Evolutionary conservation across 345 rosid genomes (phyloP).

Genomic region (Cardamine occulta): DNA sequence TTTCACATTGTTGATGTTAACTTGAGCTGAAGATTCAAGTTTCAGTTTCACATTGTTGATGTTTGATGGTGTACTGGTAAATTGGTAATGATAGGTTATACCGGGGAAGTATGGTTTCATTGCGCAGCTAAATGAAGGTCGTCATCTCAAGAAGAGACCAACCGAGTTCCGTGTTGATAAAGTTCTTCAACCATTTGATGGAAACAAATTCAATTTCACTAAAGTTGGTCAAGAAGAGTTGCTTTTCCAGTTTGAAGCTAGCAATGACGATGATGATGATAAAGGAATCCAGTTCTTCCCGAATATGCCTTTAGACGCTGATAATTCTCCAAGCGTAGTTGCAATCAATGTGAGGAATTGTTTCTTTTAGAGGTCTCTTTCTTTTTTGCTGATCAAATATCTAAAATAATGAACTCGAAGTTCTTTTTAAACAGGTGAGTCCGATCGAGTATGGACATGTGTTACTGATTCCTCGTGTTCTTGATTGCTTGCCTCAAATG

Average conservation of each 20-base stretch:
- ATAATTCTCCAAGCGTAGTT: slow-evolving; percentile 82
- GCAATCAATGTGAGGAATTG: slow-evolving; percentile 76
- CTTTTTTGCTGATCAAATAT: not conserved
- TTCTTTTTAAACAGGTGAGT: slow-evolving; percentile 66
- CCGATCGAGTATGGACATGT: slow-evolving; percentile 99
- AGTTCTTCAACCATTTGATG: slow-evolving; percentile 95
- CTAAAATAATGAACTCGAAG: not conserved
- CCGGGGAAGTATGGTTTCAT: slow-evolving; percentile 84
- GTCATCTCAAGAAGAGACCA: slow-evolving; percentile 92
- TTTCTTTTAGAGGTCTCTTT: not conserved
- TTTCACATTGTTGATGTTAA: slow-evolving; percentile 8
- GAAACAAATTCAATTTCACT: slow-evolving; percentile 88
- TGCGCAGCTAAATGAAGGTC: slow-evolving; percentile 95
- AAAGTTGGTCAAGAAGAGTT: slow-evolving; percentile 96
- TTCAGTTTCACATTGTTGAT: slow-evolving; percentile 1
- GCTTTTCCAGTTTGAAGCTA: slow-evolving; percentile 86
- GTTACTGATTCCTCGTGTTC: slow-evolving; percentile 78
- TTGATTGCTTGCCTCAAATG: slow-evolving; percentile 94
- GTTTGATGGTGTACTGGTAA: not conserved
- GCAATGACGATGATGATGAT: slow-evolving; percentile 48
- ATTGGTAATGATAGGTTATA: slow-evolving; percentile 64
- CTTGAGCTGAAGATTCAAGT: slow-evolving; percentile 1
- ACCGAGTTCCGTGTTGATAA: slow-evolving; percentile 91
- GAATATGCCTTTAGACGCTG: slow-evolving; percentile 62
- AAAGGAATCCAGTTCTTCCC: slow-evolving; percentile 66